Evolutionary conservation across 2,329 filamentous ascomycete genomes (phyloP).

Genomic region (Pezicula radicicola): DNA sequence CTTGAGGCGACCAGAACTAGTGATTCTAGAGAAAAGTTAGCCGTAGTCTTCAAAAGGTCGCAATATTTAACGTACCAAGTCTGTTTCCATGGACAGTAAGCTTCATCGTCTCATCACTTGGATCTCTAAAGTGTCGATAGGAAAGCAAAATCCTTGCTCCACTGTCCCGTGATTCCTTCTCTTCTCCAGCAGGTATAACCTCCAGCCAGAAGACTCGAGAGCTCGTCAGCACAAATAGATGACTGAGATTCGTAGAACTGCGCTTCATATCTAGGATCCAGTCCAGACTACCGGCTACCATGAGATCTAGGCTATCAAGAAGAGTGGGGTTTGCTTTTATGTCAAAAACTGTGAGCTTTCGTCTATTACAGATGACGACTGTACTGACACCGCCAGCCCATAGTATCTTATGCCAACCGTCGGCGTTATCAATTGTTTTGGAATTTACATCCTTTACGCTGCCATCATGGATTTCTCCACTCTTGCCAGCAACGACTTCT

Average conservation of each 20-base stretch:
- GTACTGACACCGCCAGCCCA: slow-evolving; percentile 45
- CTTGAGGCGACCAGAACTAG: slow-evolving; percentile 20
- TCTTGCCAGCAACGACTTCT: slow-evolving; percentile 15
- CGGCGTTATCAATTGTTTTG: slow-evolving; percentile 8
- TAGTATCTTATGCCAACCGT: slow-evolving; percentile 45
- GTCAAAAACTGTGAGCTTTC: slow-evolving; percentile 25
- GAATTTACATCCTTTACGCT: slow-evolving; percentile 3
- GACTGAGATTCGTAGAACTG: slow-evolving; percentile 42
- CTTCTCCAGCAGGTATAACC: slow-evolving; percentile 16
- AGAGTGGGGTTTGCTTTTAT: slow-evolving; percentile 16
- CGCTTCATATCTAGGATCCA: slow-evolving; percentile 57
- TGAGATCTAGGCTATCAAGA: slow-evolving; percentile 15
- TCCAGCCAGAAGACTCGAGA: slow-evolving; percentile 28
- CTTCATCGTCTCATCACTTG: slow-evolving; percentile 35
- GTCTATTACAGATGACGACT: slow-evolving; percentile 41
- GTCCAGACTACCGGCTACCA: slow-evolving; percentile 17
- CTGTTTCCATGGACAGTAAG: slow-evolving; percentile 30
- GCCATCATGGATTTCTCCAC: slow-evolving; percentile 22
- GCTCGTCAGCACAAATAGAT: slow-evolving; percentile 55
- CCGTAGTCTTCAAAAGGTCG: neutral
- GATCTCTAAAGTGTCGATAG: slow-evolving; percentile 40
- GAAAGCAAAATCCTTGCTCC: slow-evolving; percentile 35
- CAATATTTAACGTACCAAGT: slow-evolving; percentile 10
- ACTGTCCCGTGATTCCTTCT: slow-evolving; percentile 3
- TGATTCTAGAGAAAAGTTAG: neutral